These are phyloP conservation scores for Cercospora canescens DNA, from an alignment of 2,329 filamentous ascomycete species.

Conservation along the genomic window DNA sequence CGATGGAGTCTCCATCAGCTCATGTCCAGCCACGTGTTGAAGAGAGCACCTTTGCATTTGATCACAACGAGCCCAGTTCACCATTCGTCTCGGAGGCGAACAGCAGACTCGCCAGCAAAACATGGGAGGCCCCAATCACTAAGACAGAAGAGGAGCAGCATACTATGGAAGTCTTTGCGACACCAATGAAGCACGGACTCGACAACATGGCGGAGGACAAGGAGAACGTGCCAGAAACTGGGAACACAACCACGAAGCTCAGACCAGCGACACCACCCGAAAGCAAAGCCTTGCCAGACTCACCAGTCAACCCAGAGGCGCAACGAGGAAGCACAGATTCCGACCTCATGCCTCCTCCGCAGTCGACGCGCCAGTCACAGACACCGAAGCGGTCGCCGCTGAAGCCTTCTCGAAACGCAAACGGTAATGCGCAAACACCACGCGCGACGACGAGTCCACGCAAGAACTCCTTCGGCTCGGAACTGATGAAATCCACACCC, in stretches of 20 bases:
- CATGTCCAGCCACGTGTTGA: slow-evolving; percentile 15
- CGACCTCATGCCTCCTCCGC: slow-evolving; percentile 35
- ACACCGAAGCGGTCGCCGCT: slow-evolving; percentile 32
- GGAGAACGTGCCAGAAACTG: slow-evolving; percentile 32
- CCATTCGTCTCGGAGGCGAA: slow-evolving; percentile 51
- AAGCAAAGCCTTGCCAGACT: slow-evolving; percentile 17
- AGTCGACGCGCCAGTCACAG: slow-evolving; percentile 26
- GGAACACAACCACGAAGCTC: slow-evolving; percentile 23
- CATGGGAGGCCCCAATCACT: slow-evolving; percentile 26
- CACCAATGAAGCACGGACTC: slow-evolving; percentile 10
- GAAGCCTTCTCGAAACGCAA: slow-evolving; percentile 24
- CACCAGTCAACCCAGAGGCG: slow-evolving; percentile 10
- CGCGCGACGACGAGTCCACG: slow-evolving; percentile 16
- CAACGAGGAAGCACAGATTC: slow-evolving; percentile 30
- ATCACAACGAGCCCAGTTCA: slow-evolving; percentile 45
- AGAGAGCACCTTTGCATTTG: slow-evolving; percentile 26
- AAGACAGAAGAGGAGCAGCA: slow-evolving; percentile 22
- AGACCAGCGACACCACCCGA: slow-evolving; percentile 28
- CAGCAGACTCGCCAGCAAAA: slow-evolving; percentile 33
- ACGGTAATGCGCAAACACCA: slow-evolving; percentile 32
- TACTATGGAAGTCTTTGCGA: slow-evolving; percentile 22
- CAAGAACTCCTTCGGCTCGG: slow-evolving; percentile 24
- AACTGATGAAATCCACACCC: slow-evolving; percentile 9
- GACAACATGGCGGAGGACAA: slow-evolving; percentile 30
- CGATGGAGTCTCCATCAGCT: slow-evolving; percentile 26